These are phyloP conservation scores for Fusarium oxysporum DNA, from an alignment of 2,329 filamentous ascomycete species.

Conservation along the genomic window DNA sequence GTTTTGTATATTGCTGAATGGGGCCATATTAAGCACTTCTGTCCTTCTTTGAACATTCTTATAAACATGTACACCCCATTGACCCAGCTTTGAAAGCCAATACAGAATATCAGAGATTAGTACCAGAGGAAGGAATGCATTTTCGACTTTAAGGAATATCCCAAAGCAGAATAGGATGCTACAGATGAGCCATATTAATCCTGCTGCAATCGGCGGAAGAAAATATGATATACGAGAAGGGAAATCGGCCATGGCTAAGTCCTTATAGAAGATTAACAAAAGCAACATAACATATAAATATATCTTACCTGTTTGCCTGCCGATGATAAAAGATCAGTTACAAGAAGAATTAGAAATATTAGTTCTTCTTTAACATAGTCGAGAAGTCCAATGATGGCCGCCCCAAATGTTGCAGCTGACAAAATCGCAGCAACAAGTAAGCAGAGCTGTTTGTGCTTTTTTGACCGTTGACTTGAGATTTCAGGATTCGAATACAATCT, in stretches of 20 bases:
- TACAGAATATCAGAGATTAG: background rate
- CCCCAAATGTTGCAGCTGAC: too few relatives aligned
- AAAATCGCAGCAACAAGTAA: too few relatives aligned
- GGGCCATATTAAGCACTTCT: background rate
- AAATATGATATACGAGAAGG: too few relatives aligned
- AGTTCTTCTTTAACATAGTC: background rate
- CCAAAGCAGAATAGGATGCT: background rate
- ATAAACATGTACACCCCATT: background rate
- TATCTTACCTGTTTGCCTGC: background rate
- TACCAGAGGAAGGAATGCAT: background rate
- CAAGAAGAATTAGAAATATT: background rate
- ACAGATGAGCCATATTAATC: background rate
- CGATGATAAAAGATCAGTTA: background rate
- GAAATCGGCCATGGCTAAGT: background rate
- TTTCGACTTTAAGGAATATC: background rate
- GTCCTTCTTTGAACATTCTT: too few relatives aligned
- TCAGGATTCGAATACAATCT: background rate
- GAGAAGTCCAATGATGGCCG: too few relatives aligned
- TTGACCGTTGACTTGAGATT: background rate
- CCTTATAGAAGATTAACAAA: background rate
- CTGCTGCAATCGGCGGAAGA: background rate
- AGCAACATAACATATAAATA: background rate
- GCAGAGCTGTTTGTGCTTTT: background rate
- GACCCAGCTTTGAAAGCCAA: background rate
- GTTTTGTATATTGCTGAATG: too few relatives aligned